Percentiles rank a stretch among this genome's conserved stretches.
These are phyloP conservation scores for Xylaria curta DNA, from an alignment of 495 filamentous ascomycete species.

Conservation along the genomic window DNA sequence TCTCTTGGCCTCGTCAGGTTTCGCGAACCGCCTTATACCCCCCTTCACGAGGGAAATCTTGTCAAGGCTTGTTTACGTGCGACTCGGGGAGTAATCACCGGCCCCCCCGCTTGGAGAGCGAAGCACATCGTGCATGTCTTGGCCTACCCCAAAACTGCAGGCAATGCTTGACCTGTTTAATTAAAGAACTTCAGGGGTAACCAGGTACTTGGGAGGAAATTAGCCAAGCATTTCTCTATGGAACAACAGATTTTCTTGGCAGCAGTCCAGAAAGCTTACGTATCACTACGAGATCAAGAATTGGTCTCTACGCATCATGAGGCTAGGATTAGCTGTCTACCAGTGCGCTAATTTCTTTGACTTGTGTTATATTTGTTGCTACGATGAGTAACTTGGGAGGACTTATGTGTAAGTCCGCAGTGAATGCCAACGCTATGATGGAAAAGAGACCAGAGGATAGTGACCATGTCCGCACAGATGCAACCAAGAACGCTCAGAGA, in stretches of 20 bases:
- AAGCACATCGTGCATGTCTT: not conserved
- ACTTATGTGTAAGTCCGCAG: not conserved
- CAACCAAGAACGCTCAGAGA: not conserved
- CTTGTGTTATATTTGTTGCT: not conserved
- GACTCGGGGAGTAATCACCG: constrained; percentile 19
- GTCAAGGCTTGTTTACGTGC: too few relatives aligned
- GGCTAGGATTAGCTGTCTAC: too few relatives aligned
- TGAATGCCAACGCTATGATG: not conserved
- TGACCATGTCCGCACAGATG: constrained; percentile 13
- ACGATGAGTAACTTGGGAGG: too few relatives aligned
- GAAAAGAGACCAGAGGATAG: not conserved
- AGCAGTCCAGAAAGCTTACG: not conserved
- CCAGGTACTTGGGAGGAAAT: not conserved
- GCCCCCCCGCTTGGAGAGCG: not conserved
- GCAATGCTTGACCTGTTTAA: not conserved
- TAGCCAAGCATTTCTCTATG: too few relatives aligned
- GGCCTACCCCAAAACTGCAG: not conserved
- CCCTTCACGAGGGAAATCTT: not conserved
- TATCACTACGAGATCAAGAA: not conserved
- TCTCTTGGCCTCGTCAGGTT: not conserved
- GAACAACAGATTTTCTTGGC: not conserved
- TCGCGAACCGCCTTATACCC: not conserved
- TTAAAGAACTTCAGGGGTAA: not conserved
- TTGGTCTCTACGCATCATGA: not conserved
- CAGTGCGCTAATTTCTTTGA: not conserved